Evolutionary conservation across 2,329 filamentous ascomycete genomes (phyloP), one percentile per base, ranked within the genome.

Genomic region (Camillea tinctor): DNA sequence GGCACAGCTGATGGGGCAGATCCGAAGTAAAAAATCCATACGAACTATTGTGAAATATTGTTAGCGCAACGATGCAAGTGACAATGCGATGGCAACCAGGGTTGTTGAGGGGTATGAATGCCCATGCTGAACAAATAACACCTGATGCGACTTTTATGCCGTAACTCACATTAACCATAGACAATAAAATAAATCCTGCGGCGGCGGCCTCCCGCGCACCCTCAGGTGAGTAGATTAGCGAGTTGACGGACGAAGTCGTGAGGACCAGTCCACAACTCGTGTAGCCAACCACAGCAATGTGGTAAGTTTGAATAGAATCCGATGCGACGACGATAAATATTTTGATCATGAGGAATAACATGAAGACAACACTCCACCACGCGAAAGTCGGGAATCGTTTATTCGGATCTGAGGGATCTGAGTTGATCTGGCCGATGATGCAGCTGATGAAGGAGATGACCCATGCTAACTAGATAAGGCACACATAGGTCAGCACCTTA

Each of bases 11-110:
- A 91, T 1, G 94, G 93, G 19, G 93, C 90, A 1, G 94, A 97
- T 70, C 95, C 95, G 72, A 97, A 99, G 81, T 98, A 98, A 78
- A 98, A 96, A 68, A 97, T 97, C 95, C 95, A 99, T 61, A 98
- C 86, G 69, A 97, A 91, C 93, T 97, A 50, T 3, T 19, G 24
- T 6, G 58, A 20, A 40, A 13, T 48, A 24, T 52, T 26, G 59
- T 56, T 21, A 52, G 52, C 21, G 57, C 15, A 20, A 59, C 54
- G 58, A 55, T 0, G 13, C n/a, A 4, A 23, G 9, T 4, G 20
- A 52, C 22, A 19, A 17, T 40, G 40, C 22, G 21, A 17, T 40
- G 40, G 11, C 9, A 23, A 11, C 8, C 6, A 50, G 1, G 22
- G 1, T 13, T 6, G 19, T n/a, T n/a, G 17, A n/a, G 36, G 36